Conservation (phyloP, 2,329 filamentous ascomycete species). For the Trichophyton rubrum region DNA sequence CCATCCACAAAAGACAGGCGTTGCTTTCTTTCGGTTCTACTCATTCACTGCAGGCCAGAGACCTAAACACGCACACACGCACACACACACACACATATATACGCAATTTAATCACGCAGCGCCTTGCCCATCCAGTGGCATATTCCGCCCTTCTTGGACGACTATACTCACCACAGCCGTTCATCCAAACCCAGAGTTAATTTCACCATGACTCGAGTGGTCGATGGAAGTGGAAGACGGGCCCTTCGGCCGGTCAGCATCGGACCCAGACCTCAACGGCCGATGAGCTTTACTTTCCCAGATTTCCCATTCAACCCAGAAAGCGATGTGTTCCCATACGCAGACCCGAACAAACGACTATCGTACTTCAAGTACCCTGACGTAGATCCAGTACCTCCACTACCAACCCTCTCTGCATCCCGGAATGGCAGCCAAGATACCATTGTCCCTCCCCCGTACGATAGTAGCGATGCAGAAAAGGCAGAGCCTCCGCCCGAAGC, state of each 20-base stretch:
- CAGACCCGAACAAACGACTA: not conserved
- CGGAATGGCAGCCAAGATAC: constrained; percentile 4
- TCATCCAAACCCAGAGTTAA: too few species aligned
- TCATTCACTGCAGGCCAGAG: not conserved
- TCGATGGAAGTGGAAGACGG: not conserved
- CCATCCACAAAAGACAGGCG: not conserved
- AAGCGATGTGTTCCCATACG: constrained; percentile 5
- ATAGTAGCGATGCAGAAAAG: not conserved
- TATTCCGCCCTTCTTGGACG: not conserved
- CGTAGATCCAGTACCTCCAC: not conserved
- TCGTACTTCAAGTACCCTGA: constrained; percentile 4
- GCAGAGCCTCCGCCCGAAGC: constrained; percentile 7
- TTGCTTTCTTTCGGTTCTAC: not conserved
- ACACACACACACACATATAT: not conserved
- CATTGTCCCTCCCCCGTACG: not conserved
- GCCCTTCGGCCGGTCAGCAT: constrained; percentile 1
- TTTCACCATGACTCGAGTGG: not conserved
- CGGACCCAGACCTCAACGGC: not conserved
- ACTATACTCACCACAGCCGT: not conserved
- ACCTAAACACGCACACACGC: not conserved
- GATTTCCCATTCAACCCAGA: constrained; percentile 6
- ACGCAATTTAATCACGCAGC: not conserved
- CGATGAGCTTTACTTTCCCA: constrained; percentile 4
- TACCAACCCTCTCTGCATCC: not conserved
- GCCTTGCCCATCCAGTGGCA: not conserved